Base-by-base conservation (phyloP, 768 basidiomycete species). In the Clitopilus hobsonii region DNA sequence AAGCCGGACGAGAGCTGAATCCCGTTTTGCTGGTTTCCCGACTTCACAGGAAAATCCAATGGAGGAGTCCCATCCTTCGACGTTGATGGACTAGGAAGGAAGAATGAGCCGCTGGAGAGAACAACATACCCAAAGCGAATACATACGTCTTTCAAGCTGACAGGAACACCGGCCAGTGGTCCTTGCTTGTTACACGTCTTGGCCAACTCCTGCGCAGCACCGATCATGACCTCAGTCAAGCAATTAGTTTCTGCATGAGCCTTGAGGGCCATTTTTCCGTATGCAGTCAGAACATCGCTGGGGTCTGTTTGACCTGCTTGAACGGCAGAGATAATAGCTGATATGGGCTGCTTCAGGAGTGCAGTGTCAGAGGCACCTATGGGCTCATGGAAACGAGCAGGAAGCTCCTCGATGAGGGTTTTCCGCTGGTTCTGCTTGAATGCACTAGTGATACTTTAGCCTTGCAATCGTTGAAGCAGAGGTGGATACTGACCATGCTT, bases 11-110 rank as follows among this genome's bases (percentile, higher is more conserved):
- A 84, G 58, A 2, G 79, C 72, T 3, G 81, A 76, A 52, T 85
- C 80, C 30, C 72, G 68, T 23, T 70, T 36, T 30, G 72, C 61
- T 10, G 83, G 80, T 49, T 72, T 73, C 13, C 74, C 71, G 6
- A 74, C 72, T 70, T 72, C 71, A 0, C 77, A 68, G 0, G 85
- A 80, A 58, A 83, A 86, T 2, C 86, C 86, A 38, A 85, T 74
- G 26, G 75, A 82, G 24, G 79, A 70, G 53, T 86, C 85, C 63
- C 74, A 81, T 2, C 83, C 84, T 51, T 71, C 65, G 48, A 88
- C 71, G 27, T 18, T 23, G 41, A 45, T 23, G 5, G 41, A 45
- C 41, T 52, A 52, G 23, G 23, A 51, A 25, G 30, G 25, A 30
- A 18, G 6, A 11, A 20, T 18, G 41, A 45, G 2, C 6, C 10